These are phyloP conservation scores for Zangia roseola DNA, from an alignment of 768 basidiomycete genomes.

Conservation along the genomic window DNA sequence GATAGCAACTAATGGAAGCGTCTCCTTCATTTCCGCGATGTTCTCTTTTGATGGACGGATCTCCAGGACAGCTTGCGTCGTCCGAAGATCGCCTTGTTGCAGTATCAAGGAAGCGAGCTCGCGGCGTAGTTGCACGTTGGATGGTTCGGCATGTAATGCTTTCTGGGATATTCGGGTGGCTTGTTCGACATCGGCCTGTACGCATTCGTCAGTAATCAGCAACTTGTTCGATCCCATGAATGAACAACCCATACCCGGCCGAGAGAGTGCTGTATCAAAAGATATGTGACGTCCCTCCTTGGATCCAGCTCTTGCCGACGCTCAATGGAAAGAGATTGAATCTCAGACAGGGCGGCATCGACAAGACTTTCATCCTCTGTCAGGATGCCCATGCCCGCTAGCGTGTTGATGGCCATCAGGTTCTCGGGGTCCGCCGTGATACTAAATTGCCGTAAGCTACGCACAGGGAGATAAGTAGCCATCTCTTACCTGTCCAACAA, in stretches of 20 bases:
- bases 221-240: neutral
- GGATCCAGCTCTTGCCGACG: conserved; percentile 68
- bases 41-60: conserved; percentile 30
- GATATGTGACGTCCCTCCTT: conserved; percentile 62
- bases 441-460: conserved; percentile 40
- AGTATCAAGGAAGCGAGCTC: conserved; percentile 56
- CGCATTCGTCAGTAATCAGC: conserved; percentile 5
- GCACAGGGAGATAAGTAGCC: neutral
- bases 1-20: conserved; percentile 52
- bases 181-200: conserved; percentile 47
- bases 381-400: conserved; percentile 89
- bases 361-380: conserved; percentile 75
- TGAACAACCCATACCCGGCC: conserved; percentile 51
- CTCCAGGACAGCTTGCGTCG: conserved; percentile 49
- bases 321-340: conserved; percentile 67
- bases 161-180: conserved; percentile 57
- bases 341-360: conserved; percentile 84
- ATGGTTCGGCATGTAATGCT: conserved; percentile 57
- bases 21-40: conserved; percentile 37
- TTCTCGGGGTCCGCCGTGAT: conserved; percentile 78
- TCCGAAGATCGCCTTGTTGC: conserved; percentile 41
- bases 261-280: conserved; percentile 71
- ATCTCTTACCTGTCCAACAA: conserved; percentile 75
- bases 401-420: conserved; percentile 73
- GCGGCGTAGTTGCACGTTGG: conserved; percentile 45